Evolutionary conservation across 1,139 yeast genomes (phyloP), one percentile per base, ranked within the genome.

Genomic region (Yamadazyma buinensis): DNA sequence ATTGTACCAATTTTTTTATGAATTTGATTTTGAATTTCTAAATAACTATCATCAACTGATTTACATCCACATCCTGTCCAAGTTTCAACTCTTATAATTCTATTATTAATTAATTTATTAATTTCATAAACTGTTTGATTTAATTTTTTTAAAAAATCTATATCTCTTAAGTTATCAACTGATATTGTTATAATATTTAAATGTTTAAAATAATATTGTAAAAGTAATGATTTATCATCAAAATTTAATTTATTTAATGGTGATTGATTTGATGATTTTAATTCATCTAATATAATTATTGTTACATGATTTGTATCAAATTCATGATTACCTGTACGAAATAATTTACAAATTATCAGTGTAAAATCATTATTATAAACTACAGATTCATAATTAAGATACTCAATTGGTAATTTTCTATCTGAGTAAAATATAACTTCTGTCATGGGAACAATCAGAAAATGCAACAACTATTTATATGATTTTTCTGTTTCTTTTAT

Each of bases 11-110:
- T 53, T 23, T 50, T 53, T 23, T 55, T 51, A 40, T 51, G 32
- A 39, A 54, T 38, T 48, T 51, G 30, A 15, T 22, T 35, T 12
- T 15, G 20, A n/a, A 23, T 14, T 18, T 21, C 44, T 46, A 42
- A 17, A 17, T 21, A 29, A 23, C 34, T 22, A 40, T 65, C 67
- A 39, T 63, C 56, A 23, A 22, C 23, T 19, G 26, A 26, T 17
- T 28, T 28, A 11, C 11, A 3, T 7, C 38, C 36, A 20, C 75
- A 67, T 2, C 82, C 83, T 0, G 77, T 69, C 84, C 83, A 77
- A 3, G 75, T 64, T 46, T 72, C 70, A 40, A 77, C 70, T 41
- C 84, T 54, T 5, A 65, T 46, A 26, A 75, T 61, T 42, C 84
- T 54, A 45, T 69, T 43, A 37, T 46, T 45, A n/a, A 64, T 53